Evolutionary conservation across 352 stramenopile genomes (phyloP).

Genomic region (Pythium pyrilobum): DNA sequence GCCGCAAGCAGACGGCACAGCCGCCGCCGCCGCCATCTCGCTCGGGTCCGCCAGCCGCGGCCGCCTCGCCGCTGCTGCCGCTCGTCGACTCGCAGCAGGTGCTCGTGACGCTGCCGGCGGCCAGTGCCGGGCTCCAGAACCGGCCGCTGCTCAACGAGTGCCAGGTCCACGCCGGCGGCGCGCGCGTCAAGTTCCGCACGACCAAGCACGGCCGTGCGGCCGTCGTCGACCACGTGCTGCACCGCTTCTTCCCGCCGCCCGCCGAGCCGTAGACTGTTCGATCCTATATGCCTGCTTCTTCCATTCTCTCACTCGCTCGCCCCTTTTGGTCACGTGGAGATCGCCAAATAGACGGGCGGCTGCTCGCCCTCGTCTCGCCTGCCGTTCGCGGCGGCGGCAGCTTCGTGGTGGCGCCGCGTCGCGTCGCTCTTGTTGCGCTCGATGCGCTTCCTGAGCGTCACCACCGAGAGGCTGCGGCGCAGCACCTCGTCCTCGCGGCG

Average conservation of each 20-base stretch:
- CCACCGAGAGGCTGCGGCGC: conserved; percentile 50
- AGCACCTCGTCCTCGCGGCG: conserved; percentile 40
- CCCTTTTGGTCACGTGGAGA: conserved; percentile 40
- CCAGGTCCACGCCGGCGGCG: conserved; percentile 36
- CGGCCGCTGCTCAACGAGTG: conserved; percentile 50
- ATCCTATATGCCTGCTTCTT: no score
- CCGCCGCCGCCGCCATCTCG: neutral
- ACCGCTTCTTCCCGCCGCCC: conserved; percentile 8
- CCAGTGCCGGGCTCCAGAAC: conserved; percentile 32
- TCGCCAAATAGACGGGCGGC: conserved; percentile 39
- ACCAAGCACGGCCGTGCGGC: conserved; percentile 53
- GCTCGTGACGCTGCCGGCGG: conserved; percentile 26
- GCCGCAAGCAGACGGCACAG: neutral
- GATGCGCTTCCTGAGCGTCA: conserved; percentile 50
- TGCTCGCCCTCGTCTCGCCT: neutral
- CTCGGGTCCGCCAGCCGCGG: neutral
- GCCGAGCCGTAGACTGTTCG: no score
- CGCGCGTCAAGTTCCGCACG: conserved; percentile 42
- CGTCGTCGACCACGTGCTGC: conserved; percentile 43
- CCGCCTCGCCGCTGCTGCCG: neutral
- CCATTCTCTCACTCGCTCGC: no score
- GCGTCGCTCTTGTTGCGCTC: conserved; percentile 29
- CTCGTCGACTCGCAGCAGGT: conserved; percentile 43
- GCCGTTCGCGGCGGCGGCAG: conserved; percentile 4
- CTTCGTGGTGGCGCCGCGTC: conserved; percentile 10